phyloP scores from a whole-genome alignment of 495 filamentous ascomycete species.

The Xylaria venustula region DNA sequence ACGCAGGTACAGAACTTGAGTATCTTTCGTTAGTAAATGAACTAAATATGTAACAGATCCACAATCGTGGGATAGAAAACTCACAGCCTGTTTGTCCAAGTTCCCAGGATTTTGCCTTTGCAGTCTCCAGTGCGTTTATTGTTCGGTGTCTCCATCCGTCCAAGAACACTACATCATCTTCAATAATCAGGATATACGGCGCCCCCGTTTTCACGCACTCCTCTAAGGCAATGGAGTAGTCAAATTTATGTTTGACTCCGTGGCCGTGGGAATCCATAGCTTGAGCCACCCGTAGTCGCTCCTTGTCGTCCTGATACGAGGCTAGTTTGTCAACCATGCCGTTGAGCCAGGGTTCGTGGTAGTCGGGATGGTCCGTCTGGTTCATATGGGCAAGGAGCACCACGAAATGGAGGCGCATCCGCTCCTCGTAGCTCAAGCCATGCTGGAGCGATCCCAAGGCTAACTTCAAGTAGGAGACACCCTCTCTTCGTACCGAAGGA shows the following conservation, averaged over 20 bases:
- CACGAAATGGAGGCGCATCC: conserved; percentile 45
- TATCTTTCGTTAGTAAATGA: background rate
- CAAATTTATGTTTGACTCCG: conserved; percentile 31
- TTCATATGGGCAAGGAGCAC: conserved; percentile 53
- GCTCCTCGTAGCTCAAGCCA: conserved; percentile 45
- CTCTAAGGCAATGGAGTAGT: conserved; percentile 51
- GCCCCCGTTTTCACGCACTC: conserved; percentile 46
- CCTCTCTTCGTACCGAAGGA: conserved; percentile 26
- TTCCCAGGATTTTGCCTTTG: conserved; percentile 24
- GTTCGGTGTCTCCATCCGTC: conserved; percentile 51
- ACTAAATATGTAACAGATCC: background rate
- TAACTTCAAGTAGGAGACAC: conserved; percentile 42
- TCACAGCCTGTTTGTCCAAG: conserved; percentile 17
- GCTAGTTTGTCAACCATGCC: conserved; percentile 47
- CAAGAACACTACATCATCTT: conserved; percentile 56
- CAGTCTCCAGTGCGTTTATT: conserved; percentile 35
- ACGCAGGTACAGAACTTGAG: conserved; percentile 47
- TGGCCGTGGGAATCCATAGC: conserved; percentile 18
- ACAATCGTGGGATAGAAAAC: background rate
- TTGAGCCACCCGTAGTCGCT: conserved; percentile 22
- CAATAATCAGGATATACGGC: conserved; percentile 52
- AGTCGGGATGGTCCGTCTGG: conserved; percentile 48
- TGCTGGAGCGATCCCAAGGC: conserved; percentile 54
- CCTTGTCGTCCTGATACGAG: conserved; percentile 37
- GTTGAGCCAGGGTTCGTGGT: conserved; percentile 47